Evolutionary conservation across 2,329 filamentous ascomycete genomes (phyloP).

Genomic region (Aspergillus arachidicola): DNA sequence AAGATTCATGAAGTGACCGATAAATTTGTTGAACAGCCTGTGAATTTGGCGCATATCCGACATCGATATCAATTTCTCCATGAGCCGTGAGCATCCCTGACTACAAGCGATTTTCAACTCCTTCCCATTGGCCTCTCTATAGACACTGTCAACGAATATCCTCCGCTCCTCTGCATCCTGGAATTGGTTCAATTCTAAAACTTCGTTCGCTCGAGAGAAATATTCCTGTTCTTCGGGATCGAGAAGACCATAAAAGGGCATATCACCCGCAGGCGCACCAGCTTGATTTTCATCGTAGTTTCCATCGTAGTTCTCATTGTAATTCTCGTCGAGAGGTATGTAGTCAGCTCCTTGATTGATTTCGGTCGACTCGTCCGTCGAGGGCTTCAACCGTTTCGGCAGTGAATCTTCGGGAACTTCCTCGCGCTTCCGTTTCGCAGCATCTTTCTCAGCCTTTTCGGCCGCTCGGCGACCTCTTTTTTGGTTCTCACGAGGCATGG

Average conservation of each 20-base stretch:
- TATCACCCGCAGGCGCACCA: slow-evolving; percentile 51
- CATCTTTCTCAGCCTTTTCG: slow-evolving; percentile 42
- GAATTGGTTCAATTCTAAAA: slow-evolving; percentile 89
- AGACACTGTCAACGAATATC: slow-evolving; percentile 78
- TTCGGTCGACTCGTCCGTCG: slow-evolving; percentile 26
- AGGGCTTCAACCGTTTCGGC: slow-evolving; percentile 44
- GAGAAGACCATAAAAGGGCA: slow-evolving; percentile 89
- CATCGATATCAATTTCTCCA: slow-evolving; percentile 87
- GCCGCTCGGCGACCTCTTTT: slow-evolving; percentile 50
- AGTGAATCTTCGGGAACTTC: slow-evolving; percentile 34
- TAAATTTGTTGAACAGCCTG: slow-evolving; percentile 81
- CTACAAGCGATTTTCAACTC: slow-evolving; percentile 95
- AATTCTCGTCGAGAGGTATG: slow-evolving; percentile 36
- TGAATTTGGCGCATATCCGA: slow-evolving; percentile 82
- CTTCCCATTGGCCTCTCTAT: slow-evolving; percentile 83
- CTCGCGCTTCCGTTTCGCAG: slow-evolving; percentile 41
- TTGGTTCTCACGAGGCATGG: slow-evolving; percentile 51
- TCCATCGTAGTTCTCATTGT: slow-evolving; percentile 17
- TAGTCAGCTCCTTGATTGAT: slow-evolving; percentile 35
- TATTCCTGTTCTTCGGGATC: slow-evolving; percentile 94
- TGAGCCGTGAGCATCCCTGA: slow-evolving; percentile 88
- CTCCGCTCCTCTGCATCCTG: slow-evolving; percentile 70
- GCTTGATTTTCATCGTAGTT: slow-evolving; percentile 23
- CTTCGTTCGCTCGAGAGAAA: slow-evolving; percentile 84
- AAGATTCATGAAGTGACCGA: slow-evolving; percentile 81